Conservation (phyloP, 768 basidiomycete genomes). For the Pulveroboletus sp. region DNA sequence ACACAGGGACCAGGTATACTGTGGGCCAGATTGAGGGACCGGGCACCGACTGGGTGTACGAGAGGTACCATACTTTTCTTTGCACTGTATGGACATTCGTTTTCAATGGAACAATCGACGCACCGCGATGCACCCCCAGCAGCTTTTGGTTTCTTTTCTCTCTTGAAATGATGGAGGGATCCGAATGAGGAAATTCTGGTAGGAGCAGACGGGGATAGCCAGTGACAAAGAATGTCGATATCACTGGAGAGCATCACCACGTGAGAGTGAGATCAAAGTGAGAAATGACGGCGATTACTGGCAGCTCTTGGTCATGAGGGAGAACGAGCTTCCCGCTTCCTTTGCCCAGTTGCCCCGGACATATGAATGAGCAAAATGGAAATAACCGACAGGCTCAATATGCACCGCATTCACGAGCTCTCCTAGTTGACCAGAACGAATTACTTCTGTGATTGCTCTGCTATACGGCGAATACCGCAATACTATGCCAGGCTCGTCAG, state of each 20-base stretch:
- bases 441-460: slow-evolving; percentile 59
- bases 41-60: not conserved
- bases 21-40: not conserved
- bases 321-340: slow-evolving; percentile 68
- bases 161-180: slow-evolving; percentile 77
- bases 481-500: slow-evolving; percentile 41
- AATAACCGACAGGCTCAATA: slow-evolving; percentile 82
- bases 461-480: slow-evolving; percentile 85
- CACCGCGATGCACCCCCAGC: slow-evolving; percentile 72
- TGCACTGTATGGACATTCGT: slow-evolving; percentile 79
- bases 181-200: slow-evolving; percentile 80
- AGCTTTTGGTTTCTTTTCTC: slow-evolving; percentile 59
- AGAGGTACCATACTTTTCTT: slow-evolving; percentile 58
- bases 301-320: slow-evolving; percentile 86
- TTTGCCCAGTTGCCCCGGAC: slow-evolving; percentile 80
- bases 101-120: slow-evolving; percentile 67
- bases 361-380: slow-evolving; percentile 86
- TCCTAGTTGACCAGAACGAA: slow-evolving; percentile 69
- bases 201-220: slow-evolving; percentile 63
- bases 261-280: slow-evolving; percentile 2
- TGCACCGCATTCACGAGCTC: slow-evolving; percentile 79
- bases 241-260: slow-evolving; percentile 46
- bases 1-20: slow-evolving; percentile 83
- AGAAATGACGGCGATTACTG: slow-evolving; percentile 49
- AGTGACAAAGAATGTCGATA: slow-evolving; percentile 78